Evolutionary conservation across 2,329 filamentous ascomycete genomes (phyloP).

Genomic region (Gyromitra esculenta): DNA sequence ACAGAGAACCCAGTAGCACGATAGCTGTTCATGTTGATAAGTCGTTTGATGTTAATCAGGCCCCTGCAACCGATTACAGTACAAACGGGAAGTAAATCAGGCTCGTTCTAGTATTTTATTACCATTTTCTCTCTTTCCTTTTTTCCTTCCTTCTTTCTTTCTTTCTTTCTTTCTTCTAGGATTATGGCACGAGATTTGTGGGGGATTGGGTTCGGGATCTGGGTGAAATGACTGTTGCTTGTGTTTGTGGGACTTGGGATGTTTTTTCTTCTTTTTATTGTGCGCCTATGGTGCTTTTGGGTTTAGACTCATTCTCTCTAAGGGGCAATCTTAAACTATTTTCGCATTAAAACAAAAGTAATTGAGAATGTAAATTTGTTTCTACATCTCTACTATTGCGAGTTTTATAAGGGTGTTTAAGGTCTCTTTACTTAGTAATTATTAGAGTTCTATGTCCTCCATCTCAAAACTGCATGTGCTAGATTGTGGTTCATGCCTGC

Average conservation of each 20-base stretch:
- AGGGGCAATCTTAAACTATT: neutral
- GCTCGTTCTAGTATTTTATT: neutral
- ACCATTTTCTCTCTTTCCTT: neutral
- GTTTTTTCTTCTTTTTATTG: neutral
- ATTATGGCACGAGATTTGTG: neutral
- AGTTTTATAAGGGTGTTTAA: neutral
- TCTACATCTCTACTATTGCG: neutral
- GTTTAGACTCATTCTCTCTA: neutral
- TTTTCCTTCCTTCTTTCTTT: neutral
- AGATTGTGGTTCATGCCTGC: neutral
- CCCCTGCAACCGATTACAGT: neutral
- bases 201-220: too few species aligned
- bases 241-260: neutral
- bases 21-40: conserved; percentile 34
- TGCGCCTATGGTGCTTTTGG: neutral
- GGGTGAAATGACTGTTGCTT: neutral
- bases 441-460: neutral
- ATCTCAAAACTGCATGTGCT: neutral
- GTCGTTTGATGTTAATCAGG: conserved; percentile 33
- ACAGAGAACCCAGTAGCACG: neutral
- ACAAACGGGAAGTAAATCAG: neutral
- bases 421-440: neutral
- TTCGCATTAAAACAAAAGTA: neutral
- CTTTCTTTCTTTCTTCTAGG: neutral
- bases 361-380: neutral